Conservation (phyloP, 208 protist genomes). For the Entamoeba invadens region DNA sequence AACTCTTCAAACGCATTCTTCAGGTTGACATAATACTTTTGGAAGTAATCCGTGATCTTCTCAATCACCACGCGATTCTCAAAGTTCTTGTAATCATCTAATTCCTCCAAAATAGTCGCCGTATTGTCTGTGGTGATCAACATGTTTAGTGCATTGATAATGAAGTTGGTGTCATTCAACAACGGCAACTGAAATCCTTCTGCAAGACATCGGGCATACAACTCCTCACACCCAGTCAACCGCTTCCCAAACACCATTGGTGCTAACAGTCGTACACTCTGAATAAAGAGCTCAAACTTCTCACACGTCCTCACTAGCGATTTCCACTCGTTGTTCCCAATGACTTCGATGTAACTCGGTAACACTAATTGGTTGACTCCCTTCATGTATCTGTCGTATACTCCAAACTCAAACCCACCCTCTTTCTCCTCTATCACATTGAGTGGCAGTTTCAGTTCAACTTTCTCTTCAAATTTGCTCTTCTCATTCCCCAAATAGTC, state of each 20-base stretch:
- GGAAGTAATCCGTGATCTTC: background rate
- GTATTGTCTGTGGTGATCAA: background rate
- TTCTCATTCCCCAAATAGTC: background rate
- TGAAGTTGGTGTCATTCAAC: background rate
- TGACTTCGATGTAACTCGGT: background rate
- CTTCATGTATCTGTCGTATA: background rate
- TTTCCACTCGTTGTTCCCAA: background rate
- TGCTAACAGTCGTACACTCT: background rate
- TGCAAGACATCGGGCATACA: background rate
- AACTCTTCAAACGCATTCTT: background rate
- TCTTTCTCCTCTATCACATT: background rate
- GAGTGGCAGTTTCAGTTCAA: background rate
- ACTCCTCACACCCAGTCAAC: background rate
- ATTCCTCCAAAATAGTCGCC: background rate
- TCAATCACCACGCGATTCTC: background rate
- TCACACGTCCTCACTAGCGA: background rate
- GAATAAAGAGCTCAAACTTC: background rate
- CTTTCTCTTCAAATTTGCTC: background rate
- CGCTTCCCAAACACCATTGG: background rate
- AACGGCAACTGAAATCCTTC: background rate
- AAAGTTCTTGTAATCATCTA: background rate
- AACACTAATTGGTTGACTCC: background rate
- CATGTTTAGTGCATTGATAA: background rate
- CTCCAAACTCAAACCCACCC: background rate
- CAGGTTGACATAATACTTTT: background rate